These are phyloP conservation scores for Pseudonitzschia multistriata DNA, from an alignment of 108 stramenopile species.

Conservation along the genomic window DNA sequence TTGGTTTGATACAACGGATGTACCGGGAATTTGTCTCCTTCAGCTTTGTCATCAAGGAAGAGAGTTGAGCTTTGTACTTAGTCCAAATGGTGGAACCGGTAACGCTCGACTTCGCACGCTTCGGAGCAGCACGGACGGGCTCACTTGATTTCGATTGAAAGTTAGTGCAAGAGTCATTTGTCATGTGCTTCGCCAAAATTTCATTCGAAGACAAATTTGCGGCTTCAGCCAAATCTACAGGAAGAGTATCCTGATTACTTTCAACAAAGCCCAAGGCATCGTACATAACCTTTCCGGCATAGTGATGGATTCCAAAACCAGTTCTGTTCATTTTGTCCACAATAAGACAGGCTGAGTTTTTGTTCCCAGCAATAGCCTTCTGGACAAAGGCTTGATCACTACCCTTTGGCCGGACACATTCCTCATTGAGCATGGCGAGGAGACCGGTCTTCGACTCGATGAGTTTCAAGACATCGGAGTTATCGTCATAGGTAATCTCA, in stretches of 20 bases:
- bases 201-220: slow-evolving; percentile 53
- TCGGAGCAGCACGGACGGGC: slow-evolving; percentile 26
- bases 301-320: slow-evolving; percentile 93
- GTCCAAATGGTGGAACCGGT: slow-evolving; percentile 71
- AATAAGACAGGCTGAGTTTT: slow-evolving; percentile 55
- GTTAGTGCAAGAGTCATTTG: slow-evolving; percentile 27
- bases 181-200: slow-evolving; percentile 50
- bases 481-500: slow-evolving; percentile 91
- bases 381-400: slow-evolving; percentile 77
- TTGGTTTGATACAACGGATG: slow-evolving; percentile 88
- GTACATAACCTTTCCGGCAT: slow-evolving; percentile 91
- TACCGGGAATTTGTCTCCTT: slow-evolving; percentile 76
- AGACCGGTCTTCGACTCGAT: slow-evolving; percentile 93
- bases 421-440: slow-evolving; percentile 93
- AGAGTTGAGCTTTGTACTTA: slow-evolving; percentile 77
- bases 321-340: slow-evolving; percentile 47
- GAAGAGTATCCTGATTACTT: slow-evolving; percentile 85
- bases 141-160: slow-evolving; percentile 18
- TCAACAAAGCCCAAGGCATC: slow-evolving; percentile 80
- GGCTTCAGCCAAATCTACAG: slow-evolving; percentile 64
- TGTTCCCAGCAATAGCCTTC: slow-evolving; percentile 60
- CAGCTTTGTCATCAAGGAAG: slow-evolving; percentile 63
- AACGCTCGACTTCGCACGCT: slow-evolving; percentile 54
- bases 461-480: slow-evolving; percentile 86
- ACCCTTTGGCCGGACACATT: slow-evolving; percentile 91